Evolutionary conservation across 2,329 filamentous ascomycete genomes (phyloP).

Genomic region (Aspergillus terreus): DNA sequence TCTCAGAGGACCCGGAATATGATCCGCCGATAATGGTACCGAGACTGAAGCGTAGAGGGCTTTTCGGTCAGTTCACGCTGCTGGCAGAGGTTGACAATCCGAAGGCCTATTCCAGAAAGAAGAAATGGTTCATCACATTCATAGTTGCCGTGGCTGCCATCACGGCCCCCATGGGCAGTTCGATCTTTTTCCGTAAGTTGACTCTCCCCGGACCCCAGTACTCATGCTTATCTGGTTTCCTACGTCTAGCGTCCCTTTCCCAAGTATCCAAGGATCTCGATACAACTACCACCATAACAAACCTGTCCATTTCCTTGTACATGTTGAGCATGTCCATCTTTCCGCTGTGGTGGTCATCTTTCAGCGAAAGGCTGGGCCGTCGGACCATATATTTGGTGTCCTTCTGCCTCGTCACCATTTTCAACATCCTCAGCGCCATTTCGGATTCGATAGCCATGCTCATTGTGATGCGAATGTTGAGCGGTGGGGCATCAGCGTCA

Average conservation of each 20-base stretch:
- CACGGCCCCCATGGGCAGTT: slow-evolving; percentile 76
- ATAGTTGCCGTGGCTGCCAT: slow-evolving; percentile 73
- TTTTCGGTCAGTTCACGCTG: slow-evolving; percentile 67
- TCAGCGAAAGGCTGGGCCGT: slow-evolving; percentile 68
- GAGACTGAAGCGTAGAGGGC: slow-evolving; percentile 60
- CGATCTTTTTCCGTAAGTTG: slow-evolving; percentile 73
- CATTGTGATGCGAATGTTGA: slow-evolving; percentile 69
- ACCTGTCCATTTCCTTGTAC: slow-evolving; percentile 73
- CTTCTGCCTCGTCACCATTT: slow-evolving; percentile 68
- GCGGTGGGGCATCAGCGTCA: slow-evolving; percentile 72
- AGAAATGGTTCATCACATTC: slow-evolving; percentile 81
- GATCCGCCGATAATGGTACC: slow-evolving; percentile 47
- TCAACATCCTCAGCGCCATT: slow-evolving; percentile 65
- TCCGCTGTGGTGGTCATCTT: slow-evolving; percentile 81
- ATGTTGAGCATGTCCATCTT: slow-evolving; percentile 83
- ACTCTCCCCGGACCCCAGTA: background rate
- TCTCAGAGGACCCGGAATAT: slow-evolving; percentile 19
- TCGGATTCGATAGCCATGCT: slow-evolving; percentile 71
- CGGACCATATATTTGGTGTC: slow-evolving; percentile 75
- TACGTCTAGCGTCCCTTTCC: slow-evolving; percentile 59
- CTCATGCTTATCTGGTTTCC: background rate
- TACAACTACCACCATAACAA: slow-evolving; percentile 63
- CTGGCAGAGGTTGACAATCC: slow-evolving; percentile 77
- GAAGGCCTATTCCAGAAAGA: slow-evolving; percentile 65
- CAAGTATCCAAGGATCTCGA: slow-evolving; percentile 61